Evolutionary conservation across 179 eudicot species (phyloP).

Genomic region (Beta corolliflora): DNA sequence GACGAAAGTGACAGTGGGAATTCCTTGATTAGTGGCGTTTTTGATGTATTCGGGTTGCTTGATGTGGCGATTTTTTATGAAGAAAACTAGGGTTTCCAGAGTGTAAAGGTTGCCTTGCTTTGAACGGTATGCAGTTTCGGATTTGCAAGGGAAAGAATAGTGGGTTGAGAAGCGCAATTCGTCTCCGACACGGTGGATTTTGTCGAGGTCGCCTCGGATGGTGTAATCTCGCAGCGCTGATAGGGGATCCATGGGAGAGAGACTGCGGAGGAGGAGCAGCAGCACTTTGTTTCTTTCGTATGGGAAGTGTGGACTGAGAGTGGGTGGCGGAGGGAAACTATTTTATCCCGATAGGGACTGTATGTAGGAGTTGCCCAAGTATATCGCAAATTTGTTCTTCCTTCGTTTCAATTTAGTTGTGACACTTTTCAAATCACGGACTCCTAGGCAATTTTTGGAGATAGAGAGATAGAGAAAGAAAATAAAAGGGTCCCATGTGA

Average conservation of each 20-base stretch:
- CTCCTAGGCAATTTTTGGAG: too few relatives aligned
- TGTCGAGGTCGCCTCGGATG: conserved; percentile 55
- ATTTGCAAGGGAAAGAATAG: conserved; percentile 63
- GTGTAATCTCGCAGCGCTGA: conserved; percentile 82
- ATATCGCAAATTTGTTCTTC: too few relatives aligned
- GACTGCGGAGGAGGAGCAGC: not conserved
- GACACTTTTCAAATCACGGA: too few relatives aligned
- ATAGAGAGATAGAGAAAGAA: too few relatives aligned
- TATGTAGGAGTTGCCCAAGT: too few relatives aligned
- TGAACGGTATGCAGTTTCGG: conserved; percentile 74
- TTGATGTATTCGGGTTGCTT: conserved; percentile 73
- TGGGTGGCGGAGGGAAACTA: too few relatives aligned
- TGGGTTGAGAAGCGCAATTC: conserved; percentile 60
- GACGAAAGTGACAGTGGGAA: conserved; percentile 70
- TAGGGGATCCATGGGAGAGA: conserved; percentile 66
- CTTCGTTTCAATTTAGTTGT: too few relatives aligned
- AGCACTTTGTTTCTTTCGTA: too few relatives aligned
- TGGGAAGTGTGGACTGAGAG: too few relatives aligned
- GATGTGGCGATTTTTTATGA: conserved; percentile 61
- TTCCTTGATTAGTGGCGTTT: conserved; percentile 43
- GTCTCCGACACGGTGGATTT: conserved; percentile 51
- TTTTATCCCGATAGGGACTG: too few relatives aligned
- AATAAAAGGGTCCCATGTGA: too few relatives aligned
- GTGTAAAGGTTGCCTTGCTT: conserved; percentile 75
- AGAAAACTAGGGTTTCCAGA: conserved; percentile 81